Percentiles rank a stretch among this genome's conserved stretches.
phyloP scores from a whole-genome alignment of 495 filamentous ascomycete genomes.

The Pyrenula aspistea region DNA sequence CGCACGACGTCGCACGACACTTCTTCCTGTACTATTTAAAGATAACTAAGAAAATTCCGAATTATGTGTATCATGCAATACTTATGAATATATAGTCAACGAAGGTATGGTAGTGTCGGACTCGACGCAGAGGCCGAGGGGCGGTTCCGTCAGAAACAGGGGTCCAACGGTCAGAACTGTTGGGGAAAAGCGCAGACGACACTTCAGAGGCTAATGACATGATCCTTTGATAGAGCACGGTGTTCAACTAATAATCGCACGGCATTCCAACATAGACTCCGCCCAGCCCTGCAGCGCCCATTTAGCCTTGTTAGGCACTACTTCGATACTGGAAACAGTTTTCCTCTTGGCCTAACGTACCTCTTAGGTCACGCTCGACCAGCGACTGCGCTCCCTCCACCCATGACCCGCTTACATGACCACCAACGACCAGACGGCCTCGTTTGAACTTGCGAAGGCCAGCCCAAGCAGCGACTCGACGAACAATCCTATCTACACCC shows the following conservation, averaged over 20 bases:
- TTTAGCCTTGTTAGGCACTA: too few relatives aligned
- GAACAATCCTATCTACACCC: slow-evolving; percentile 10
- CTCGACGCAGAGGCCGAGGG: too few relatives aligned
- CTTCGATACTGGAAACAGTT: too few relatives aligned
- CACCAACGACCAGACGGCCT: slow-evolving; percentile 7
- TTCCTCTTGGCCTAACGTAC: slow-evolving; percentile 13
- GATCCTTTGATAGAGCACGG: background rate
- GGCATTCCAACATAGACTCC: background rate
- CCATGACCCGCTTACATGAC: slow-evolving; percentile 16
- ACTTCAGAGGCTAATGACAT: background rate
- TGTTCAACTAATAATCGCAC: background rate
- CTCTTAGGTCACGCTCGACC: background rate
- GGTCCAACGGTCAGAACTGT: background rate
- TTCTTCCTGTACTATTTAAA: too few relatives aligned
- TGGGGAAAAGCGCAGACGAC: background rate
- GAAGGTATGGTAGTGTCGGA: too few relatives aligned
- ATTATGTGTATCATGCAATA: too few relatives aligned
- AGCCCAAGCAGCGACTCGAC: slow-evolving; percentile 8
- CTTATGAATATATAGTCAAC: too few relatives aligned
- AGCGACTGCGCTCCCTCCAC: slow-evolving; percentile 13
- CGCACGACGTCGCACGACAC: too few relatives aligned
- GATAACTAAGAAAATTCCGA: too few relatives aligned
- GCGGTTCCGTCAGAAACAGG: too few relatives aligned
- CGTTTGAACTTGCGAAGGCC: slow-evolving; percentile 7
- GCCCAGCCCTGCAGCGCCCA: too few relatives aligned